Evolutionary conservation across 164 flowering plant genomes (phyloP), one percentile per base, ranked within the genome.

Genomic region (Vitis rotundifolia): DNA sequence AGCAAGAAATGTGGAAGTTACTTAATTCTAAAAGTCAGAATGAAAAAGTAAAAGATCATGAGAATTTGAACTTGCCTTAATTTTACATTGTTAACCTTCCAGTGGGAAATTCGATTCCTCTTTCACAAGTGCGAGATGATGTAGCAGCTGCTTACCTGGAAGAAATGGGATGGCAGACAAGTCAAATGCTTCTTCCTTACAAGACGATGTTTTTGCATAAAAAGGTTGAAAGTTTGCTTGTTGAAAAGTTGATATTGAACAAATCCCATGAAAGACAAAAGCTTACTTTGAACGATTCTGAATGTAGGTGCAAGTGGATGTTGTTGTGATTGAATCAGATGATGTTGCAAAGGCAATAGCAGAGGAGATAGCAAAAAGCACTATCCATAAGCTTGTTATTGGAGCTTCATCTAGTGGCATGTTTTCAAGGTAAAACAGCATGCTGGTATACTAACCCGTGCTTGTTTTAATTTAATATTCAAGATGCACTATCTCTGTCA

Each of bases 51-150:
- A 62, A 22, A 62, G 2, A 5, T n/a, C 0, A 59, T 5, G 18
- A 14, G 1, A 22, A 3, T 15, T 7, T 12, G 14, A 18, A n/a
- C 47, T 44, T 18, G n/a, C 18, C n/a, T 60, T 13, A n/a, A 48
- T 11, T 11, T 63, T 14, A 7, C 10, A 11, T 61, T 70, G 58
- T 60, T 60, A 70, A 55, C 15, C 26, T 77, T 78, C 12, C 76
- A 91, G 95, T 93, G 92, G 98, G 98, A 66, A 88, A 85, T 72
- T 80, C 50, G 11, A 68, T 91, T 74, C 93, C 90, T 28, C 51
- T 91, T 59, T 76, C 92, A 66, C 82, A 84, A 84, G 96, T 86
- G 28, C 83, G 94, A 59, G 91, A 88, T 31, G 96, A 94, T 49
- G 85, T 89, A 63, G 91, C 78, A 37, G 70, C 69, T 67, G 93